Evolutionary conservation across 495 filamentous ascomycete genomes (phyloP).

Genomic region (Aspergillus carlsbadensis): DNA sequence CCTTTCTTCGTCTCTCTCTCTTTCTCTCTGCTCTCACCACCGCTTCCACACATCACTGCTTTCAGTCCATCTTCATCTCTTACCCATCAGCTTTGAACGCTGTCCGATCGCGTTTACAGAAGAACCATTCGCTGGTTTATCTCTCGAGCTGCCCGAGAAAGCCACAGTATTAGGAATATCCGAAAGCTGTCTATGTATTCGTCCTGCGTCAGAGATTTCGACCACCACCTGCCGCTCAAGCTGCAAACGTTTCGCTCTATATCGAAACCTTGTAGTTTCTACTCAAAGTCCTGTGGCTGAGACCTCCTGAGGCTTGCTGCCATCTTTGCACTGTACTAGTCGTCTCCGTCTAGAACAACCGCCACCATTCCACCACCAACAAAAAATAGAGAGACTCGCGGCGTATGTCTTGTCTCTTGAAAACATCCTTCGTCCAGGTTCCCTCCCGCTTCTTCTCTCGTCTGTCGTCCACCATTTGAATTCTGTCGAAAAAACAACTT

Average conservation of each 20-base stretch:
- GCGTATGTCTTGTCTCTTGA: constrained; percentile 56
- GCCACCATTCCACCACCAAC: constrained; percentile 54
- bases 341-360: constrained; percentile 27
- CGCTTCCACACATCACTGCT: constrained; percentile 9
- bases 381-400: constrained; percentile 37
- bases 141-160: constrained; percentile 39
- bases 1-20: constrained; percentile 8
- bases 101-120: constrained; percentile 15
- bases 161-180: constrained; percentile 28
- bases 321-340: constrained; percentile 26
- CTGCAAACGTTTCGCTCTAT: constrained; percentile 91
- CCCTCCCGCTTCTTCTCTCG: constrained; percentile 36
- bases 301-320: constrained; percentile 23
- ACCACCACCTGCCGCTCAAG: constrained; percentile 85
- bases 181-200: constrained; percentile 75
- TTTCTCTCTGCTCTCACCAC: constrained; percentile 15
- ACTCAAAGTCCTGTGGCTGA: constrained; percentile 87
- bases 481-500: constrained; percentile 17
- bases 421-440: constrained; percentile 41
- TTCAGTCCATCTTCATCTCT: constrained; percentile 8
- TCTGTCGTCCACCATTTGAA: constrained; percentile 13
- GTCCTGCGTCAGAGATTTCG: constrained; percentile 69
- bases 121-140: constrained; percentile 40
- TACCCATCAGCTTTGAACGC: constrained; percentile 16
- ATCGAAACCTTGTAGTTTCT: constrained; percentile 83